These are phyloP conservation scores for Colletotrichum shisoi DNA, from an alignment of 2,329 filamentous ascomycete genomes.

Conservation along the genomic window DNA sequence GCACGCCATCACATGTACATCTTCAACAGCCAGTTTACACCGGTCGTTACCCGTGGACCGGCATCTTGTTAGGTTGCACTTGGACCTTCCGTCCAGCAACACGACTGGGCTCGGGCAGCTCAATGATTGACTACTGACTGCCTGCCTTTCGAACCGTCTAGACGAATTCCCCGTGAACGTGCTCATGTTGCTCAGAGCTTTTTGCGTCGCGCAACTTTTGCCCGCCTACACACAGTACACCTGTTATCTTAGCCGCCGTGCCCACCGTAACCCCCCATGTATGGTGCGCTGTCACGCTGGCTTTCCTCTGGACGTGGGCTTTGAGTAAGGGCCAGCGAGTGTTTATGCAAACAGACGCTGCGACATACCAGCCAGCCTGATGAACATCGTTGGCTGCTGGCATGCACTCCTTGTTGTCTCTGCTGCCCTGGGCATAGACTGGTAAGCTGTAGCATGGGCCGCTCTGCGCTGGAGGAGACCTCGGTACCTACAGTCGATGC, in stretches of 20 bases:
- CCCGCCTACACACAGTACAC: slow-evolving; percentile 9
- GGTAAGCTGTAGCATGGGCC: slow-evolving; percentile 28
- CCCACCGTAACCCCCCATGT: neutral
- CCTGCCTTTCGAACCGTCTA: slow-evolving; percentile 7
- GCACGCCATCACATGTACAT: slow-evolving; percentile 7
- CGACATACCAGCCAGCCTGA: slow-evolving; percentile 2
- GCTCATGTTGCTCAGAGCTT: slow-evolving; percentile 22
- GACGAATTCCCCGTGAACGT: slow-evolving; percentile 27
- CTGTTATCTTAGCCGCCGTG: slow-evolving; percentile 19
- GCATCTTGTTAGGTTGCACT: slow-evolving; percentile 2
- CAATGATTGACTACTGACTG: slow-evolving; percentile 17
- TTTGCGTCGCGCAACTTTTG: slow-evolving; percentile 11
- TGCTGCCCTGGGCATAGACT: slow-evolving; percentile 27
- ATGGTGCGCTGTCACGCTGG: slow-evolving; percentile 30
- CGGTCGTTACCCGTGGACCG: neutral
- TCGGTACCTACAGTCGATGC: slow-evolving; percentile 32
- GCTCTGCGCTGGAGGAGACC: slow-evolving; percentile 25
- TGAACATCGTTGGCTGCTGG: slow-evolving; percentile 6
- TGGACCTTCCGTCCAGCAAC: neutral
- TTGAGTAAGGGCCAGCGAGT: neutral
- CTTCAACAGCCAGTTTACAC: neutral
- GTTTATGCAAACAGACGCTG: slow-evolving; percentile 14
- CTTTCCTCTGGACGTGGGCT: slow-evolving; percentile 13
- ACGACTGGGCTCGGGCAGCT: neutral
- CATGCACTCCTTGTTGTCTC: slow-evolving; percentile 9